Percentiles rank a stretch among this genome's conserved stretches.
Conservation (phyloP, 2,329 filamentous ascomycete genomes). For the Phialophora tarda region DNA sequence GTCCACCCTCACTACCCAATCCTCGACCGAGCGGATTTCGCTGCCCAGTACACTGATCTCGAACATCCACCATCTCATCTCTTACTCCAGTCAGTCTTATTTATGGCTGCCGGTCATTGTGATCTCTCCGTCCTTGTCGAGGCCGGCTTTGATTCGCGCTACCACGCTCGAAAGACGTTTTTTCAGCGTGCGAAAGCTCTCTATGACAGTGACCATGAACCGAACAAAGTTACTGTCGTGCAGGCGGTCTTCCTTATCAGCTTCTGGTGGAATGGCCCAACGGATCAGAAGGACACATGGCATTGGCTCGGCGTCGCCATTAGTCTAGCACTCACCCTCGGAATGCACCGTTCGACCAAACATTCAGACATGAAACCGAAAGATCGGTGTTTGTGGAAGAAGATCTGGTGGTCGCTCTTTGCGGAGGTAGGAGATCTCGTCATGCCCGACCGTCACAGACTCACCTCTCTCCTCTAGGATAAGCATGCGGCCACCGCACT, state of each 20-base stretch:
- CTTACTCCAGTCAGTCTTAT: slow-evolving; percentile 36
- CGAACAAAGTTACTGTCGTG: slow-evolving; percentile 36
- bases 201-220: slow-evolving; percentile 40
- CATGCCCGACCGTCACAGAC: background rate
- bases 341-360: slow-evolving; percentile 33
- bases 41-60: slow-evolving; percentile 31
- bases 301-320: slow-evolving; percentile 45
- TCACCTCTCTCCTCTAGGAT: slow-evolving; percentile 1
- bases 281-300: slow-evolving; percentile 44
- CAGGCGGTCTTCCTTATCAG: slow-evolving; percentile 37
- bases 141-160: slow-evolving; percentile 33
- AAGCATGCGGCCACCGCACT: slow-evolving; percentile 34
- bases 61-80: slow-evolving; percentile 33
- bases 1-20: slow-evolving; percentile 40
- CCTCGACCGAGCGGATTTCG: slow-evolving; percentile 35
- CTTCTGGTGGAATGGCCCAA: slow-evolving; percentile 38
- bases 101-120: slow-evolving; percentile 34
- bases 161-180: slow-evolving; percentile 38
- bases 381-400: slow-evolving; percentile 35
- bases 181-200: slow-evolving; percentile 40
- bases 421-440: slow-evolving; percentile 21
- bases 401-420: slow-evolving; percentile 40
- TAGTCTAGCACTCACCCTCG: slow-evolving; percentile 30
- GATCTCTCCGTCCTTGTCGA: slow-evolving; percentile 28
- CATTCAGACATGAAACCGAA: slow-evolving; percentile 32